Conservation (phyloP, 73 alveolate species). For the Urostyla sp. region DNA sequence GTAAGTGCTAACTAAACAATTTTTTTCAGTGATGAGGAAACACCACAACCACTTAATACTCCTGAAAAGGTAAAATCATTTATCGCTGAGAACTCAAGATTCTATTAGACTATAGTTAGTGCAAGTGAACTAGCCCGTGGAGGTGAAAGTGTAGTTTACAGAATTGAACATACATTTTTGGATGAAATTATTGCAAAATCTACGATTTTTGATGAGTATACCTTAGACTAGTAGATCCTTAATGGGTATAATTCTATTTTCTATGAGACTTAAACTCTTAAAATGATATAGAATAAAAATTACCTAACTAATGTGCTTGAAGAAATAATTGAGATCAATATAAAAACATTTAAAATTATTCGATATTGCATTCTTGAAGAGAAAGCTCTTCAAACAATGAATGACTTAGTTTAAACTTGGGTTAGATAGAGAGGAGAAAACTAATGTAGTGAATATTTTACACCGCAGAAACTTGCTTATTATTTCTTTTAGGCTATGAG, state of each 20-base stretch:
- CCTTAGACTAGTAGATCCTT: background rate
- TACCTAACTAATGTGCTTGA: constrained; percentile 40
- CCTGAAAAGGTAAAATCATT: background rate
- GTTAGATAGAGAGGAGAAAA: background rate
- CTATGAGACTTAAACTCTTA: constrained; percentile 31
- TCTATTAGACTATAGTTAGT: background rate
- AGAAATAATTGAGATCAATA: constrained; percentile 37
- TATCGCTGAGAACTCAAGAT: background rate
- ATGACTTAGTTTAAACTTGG: background rate
- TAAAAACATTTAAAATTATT: background rate
- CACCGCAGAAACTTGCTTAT: constrained; percentile 12
- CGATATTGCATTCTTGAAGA: constrained; percentile 42
- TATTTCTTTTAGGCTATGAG: constrained; percentile 18
- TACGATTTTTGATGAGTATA: background rate
- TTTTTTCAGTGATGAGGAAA: background rate
- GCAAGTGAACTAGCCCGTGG: constrained; percentile 28
- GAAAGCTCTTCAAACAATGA: constrained; percentile 35
- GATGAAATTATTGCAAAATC: constrained; percentile 44
- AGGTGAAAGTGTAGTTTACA: constrained; percentile 53
- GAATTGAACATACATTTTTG: constrained; percentile 1
- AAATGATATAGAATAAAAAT: background rate
- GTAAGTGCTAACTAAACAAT: too few species aligned
- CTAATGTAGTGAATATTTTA: background rate
- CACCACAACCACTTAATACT: background rate
- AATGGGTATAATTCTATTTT: background rate